Base-by-base conservation (phyloP, 805 yeast genomes). In the Myxozyma neotropica region DNA sequence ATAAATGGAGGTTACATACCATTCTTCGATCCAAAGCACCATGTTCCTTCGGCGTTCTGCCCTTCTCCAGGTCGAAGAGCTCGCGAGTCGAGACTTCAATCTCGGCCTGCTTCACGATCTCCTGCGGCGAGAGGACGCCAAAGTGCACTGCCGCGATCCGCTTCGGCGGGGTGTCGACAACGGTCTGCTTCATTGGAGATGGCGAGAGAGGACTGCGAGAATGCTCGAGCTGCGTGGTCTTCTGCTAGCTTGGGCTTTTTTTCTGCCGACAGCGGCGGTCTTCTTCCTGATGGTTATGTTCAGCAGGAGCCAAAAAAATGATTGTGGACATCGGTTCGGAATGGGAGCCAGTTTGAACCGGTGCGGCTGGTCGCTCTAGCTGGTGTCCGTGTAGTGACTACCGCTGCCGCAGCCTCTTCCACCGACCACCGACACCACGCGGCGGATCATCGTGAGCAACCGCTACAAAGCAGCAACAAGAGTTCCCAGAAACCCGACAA, bases 71-170 rank as follows among this genome's bases (percentile, higher is more conserved):
- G 74, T 94, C 97, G 72, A 89, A 94, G 57, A 94, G 80, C 72
- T 93, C 97, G 68, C 97, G 82, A 17, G 96, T 89, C 42, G 88
- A 82, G 60, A 94, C 89, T 72, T 94, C 98, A 26, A 92, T 96
- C 71, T 92, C 97, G 2, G 96, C 88, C 76, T 93, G 96, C 21
- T 93, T 93, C 45, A 90, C 82, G 69, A 94, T 91, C 68, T 93
- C 97, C 65, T 86, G 83, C 39, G 97, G 89, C 36, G 94, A 86
- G n/a, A 94, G 80, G 3, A 96, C 97, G 39, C 96, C 88, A 70
- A 94, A 94, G 72, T 91, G 91, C 55, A 94, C 80, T 19, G 96
- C 97, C 68, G 86, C 82, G 77, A 94, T 94, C 70, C 87, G 82
- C 77, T 93, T 89, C 56, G 98, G 98, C 45, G 94, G 88, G 55